Evolutionary conservation across 2,329 filamentous ascomycete species (phyloP), one percentile per base, ranked within the genome.

Genomic region (Curvularia sp.): DNA sequence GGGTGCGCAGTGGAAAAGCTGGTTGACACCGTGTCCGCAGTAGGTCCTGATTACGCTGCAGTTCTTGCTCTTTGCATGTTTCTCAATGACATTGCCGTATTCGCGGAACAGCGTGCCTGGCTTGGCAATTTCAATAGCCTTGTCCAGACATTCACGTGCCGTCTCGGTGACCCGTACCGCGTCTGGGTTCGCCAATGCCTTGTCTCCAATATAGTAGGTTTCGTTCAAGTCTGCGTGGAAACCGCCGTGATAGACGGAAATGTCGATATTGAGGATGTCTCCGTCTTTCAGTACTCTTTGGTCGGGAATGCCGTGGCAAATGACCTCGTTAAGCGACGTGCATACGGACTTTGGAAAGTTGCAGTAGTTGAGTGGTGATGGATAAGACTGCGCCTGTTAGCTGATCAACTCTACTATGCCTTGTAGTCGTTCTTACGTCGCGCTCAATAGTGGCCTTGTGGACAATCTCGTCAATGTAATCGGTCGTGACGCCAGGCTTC

Each of bases 201-300:
- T 92, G 68, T 96, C 90, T 56, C 95, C 95, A 48, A 99, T 91
- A 76, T 99, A 99, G 81, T 98, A 99, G 12, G 95, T 99, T 82
- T 99, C 95, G 81, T 99, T 99, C 55, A 99, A 83, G 77, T 99
- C 95, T 55, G 92, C 93, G 75, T 99, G 95, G 81, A 94, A 98
- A 53, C 95, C 95, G 61, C 89, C 91, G 76, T 98, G 93, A 79
- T 96, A 99, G 43, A 99, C 82, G 0, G 93, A 93, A 5, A 99
- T 91, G 70, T 99, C 95, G 66, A 99, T 93, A 81, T 99, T 99
- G 73, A 99, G 82, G 65, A 99, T 98, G 72, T 99, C 95, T 62
- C 95, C 95, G 68, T 99, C 94, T 63, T 92, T 80, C 1, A 99
- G 84, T 7, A 90, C 84, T 55, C 95, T 88, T 76, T 96, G 88